phyloP scores from a whole-genome alignment of 78 protist genomes.

The Reticulomyxa filosa region DNA sequence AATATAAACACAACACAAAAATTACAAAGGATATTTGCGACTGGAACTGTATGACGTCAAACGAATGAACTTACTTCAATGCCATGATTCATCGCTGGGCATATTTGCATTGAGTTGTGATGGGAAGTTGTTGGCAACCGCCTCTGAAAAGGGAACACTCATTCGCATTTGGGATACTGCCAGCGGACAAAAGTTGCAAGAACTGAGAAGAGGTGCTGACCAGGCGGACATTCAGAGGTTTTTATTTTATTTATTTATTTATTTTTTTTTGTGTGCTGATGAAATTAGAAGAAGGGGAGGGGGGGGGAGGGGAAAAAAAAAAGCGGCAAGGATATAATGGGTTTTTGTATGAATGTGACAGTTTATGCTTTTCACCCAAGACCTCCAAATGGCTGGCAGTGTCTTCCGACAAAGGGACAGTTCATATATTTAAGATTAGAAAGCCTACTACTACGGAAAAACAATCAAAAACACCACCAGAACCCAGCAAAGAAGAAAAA shows the following conservation, averaged over 20 bases:
- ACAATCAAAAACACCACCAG: too few relatives aligned
- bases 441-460: too few relatives aligned
- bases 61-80: slow-evolving; percentile 23
- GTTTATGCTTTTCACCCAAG: slow-evolving; percentile 44
- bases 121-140: slow-evolving; percentile 73
- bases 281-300: slow-evolving; percentile 9
- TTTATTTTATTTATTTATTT: too few relatives aligned
- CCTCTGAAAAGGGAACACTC: slow-evolving; percentile 79
- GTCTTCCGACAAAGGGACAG: slow-evolving; percentile 68
- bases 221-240: slow-evolving; percentile 47
- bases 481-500: background rate
- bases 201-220: slow-evolving; percentile 73
- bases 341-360: too few relatives aligned
- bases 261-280: background rate
- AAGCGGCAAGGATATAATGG: background rate
- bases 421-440: slow-evolving; percentile 57
- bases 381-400: slow-evolving; percentile 48
- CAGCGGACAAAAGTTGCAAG: slow-evolving; percentile 39
- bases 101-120: slow-evolving; percentile 51
- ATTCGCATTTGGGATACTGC: slow-evolving; percentile 69
- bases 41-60: slow-evolving; percentile 10
- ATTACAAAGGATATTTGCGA: too few relatives aligned
- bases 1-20: too few relatives aligned
- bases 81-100: slow-evolving; percentile 47
- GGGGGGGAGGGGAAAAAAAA: background rate